Evolutionary conservation across 805 yeast species (phyloP).

Genomic region (Candida yuanshanica): DNA sequence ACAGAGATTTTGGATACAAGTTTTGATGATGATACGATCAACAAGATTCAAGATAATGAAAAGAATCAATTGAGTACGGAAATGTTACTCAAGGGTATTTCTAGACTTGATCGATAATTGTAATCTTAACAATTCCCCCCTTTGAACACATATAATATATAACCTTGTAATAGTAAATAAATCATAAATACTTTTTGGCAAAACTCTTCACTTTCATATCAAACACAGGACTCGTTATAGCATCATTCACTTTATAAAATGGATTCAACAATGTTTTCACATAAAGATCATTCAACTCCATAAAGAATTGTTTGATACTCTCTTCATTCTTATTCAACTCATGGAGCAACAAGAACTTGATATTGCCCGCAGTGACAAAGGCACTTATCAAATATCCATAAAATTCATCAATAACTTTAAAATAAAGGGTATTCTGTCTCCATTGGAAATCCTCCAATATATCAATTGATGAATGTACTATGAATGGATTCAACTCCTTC

Average conservation of each 20-base stretch:
- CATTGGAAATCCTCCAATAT: slow-evolving; percentile 89
- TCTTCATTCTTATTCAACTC: slow-evolving; percentile 54
- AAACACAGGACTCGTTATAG: slow-evolving; percentile 67
- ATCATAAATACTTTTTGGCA: slow-evolving; percentile 69
- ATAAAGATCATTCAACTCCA: slow-evolving; percentile 81
- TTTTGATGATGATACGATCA: slow-evolving; percentile 36
- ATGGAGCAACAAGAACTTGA: slow-evolving; percentile 70
- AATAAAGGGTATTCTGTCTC: slow-evolving; percentile 56
- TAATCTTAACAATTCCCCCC: neutral
- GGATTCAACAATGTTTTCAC: slow-evolving; percentile 83
- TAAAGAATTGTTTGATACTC: slow-evolving; percentile 73
- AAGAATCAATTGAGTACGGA: slow-evolving; percentile 26
- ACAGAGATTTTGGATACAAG: slow-evolving; percentile 39
- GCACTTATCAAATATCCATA: slow-evolving; percentile 81
- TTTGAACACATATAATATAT: neutral
- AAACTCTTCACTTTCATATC: slow-evolving; percentile 66
- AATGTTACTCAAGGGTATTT: slow-evolving; percentile 30
- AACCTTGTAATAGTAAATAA: neutral
- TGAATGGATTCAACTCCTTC: slow-evolving; percentile 79
- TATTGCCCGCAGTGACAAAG: slow-evolving; percentile 81
- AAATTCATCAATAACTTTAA: slow-evolving; percentile 79
- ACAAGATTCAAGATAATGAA: slow-evolving; percentile 12
- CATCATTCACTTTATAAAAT: slow-evolving; percentile 71
- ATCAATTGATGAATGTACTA: slow-evolving; percentile 84
- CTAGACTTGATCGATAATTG: slow-evolving; percentile 19